phyloP scores from a whole-genome alignment of 164 flowering plant species.

The Umbilicus rupestris region DNA sequence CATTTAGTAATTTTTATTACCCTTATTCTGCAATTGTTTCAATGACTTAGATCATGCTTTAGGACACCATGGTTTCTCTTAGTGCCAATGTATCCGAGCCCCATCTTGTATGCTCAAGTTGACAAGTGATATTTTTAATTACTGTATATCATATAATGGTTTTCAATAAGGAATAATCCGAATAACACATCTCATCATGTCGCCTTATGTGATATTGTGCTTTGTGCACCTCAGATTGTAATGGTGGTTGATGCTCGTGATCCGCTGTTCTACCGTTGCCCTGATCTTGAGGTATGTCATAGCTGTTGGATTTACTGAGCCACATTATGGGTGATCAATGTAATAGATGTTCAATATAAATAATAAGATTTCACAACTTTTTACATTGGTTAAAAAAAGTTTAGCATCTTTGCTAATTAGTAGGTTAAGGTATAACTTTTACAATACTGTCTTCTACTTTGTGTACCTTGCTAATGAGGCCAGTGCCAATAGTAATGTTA shows the following conservation, averaged over 20 bases:
- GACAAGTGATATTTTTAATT: not conserved
- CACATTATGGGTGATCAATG: not conserved
- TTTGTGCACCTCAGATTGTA: constrained; percentile 50
- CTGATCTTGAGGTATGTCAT: constrained; percentile 85
- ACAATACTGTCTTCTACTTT: too few relatives aligned
- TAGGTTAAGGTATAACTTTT: not conserved
- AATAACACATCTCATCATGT: not conserved
- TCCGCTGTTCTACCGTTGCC: constrained; percentile 91
- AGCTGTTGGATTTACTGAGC: not conserved
- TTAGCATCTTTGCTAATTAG: not conserved
- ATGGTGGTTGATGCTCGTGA: constrained; percentile 99
- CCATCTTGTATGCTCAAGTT: not conserved
- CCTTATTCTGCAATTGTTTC: not conserved
- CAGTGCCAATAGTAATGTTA: not conserved
- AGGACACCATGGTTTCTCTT: not conserved
- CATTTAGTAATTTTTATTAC: not conserved
- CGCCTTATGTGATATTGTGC: not conserved
- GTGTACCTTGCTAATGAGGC: too few relatives aligned
- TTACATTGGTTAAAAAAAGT: not conserved
- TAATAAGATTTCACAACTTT: not conserved
- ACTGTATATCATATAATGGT: not conserved
- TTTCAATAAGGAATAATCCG: not conserved
- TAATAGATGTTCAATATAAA: not conserved
- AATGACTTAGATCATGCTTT: not conserved
- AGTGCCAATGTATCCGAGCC: constrained; percentile 7